Evolutionary conservation across 2,329 filamentous ascomycete species (phyloP).

Genomic region (Alternaria infectoria): DNA sequence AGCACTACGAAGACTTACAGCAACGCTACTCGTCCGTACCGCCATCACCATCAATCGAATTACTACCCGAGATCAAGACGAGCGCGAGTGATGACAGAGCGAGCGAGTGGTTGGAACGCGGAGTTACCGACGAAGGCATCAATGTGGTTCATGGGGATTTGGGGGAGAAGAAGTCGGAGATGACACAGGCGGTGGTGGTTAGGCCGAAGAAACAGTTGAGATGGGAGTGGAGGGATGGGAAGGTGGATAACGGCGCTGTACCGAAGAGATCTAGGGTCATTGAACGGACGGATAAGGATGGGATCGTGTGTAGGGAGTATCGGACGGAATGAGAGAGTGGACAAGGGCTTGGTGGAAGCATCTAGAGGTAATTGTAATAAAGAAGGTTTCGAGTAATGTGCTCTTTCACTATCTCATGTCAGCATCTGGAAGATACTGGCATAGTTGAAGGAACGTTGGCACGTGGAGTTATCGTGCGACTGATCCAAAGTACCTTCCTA

Average conservation of each 20-base stretch:
- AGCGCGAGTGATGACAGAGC: conserved; percentile 18
- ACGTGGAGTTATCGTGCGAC: not conserved
- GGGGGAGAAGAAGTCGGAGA: conserved; percentile 2
- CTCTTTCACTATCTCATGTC: not conserved
- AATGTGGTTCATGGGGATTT: conserved; percentile 9
- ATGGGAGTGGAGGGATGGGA: conserved; percentile 6
- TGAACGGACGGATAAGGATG: not conserved
- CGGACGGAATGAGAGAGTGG: not conserved
- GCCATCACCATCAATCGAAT: conserved; percentile 14
- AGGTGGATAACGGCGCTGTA: not conserved
- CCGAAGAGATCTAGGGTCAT: not conserved
- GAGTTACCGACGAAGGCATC: not conserved
- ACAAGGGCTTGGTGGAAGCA: not conserved
- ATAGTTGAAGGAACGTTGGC: not conserved
- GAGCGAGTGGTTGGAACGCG: conserved; percentile 25
- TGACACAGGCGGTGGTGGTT: not conserved
- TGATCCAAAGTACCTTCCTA: not conserved
- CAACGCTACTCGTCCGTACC: conserved; percentile 12
- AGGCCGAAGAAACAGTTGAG: conserved; percentile 7
- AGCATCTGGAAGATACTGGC: not conserved
- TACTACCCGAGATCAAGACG: conserved; percentile 16
- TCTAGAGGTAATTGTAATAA: not conserved
- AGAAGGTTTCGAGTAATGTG: not conserved
- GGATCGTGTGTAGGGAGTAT: not conserved
- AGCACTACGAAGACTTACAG: conserved; percentile 5